Evolutionary conservation across 108 stramenopile species (phyloP).

Genomic region (Skeletonema costatum): DNA sequence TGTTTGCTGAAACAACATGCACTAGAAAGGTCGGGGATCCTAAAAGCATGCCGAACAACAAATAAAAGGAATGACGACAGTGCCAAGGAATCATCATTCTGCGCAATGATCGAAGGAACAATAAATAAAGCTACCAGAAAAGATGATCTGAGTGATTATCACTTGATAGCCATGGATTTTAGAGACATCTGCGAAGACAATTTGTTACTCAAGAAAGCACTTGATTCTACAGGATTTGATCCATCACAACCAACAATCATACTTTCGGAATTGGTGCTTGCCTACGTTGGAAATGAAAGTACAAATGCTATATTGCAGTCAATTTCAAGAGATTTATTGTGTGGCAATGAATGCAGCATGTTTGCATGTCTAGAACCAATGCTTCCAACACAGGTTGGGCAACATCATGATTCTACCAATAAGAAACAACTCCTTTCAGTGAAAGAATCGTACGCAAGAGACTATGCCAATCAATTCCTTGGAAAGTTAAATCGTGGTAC

Average conservation of each 20-base stretch:
- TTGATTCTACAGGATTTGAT: constrained; percentile 24
- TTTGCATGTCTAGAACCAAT: constrained; percentile 51
- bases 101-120: background rate
- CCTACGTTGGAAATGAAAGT: constrained; percentile 53
- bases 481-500: constrained; percentile 58
- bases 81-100: background rate
- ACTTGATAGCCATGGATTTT: constrained; percentile 58
- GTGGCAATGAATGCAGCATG: constrained; percentile 41
- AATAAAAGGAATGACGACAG: background rate
- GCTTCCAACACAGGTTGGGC: constrained; percentile 34
- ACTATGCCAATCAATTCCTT: constrained; percentile 58
- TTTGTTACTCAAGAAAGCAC: constrained; percentile 23
- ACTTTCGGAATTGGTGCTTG: constrained; percentile 73
- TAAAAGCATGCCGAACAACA: background rate
- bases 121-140: background rate
- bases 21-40: constrained; percentile 22
- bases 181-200: constrained; percentile 19
- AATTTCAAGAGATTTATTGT: constrained; percentile 16
- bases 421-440: constrained; percentile 30
- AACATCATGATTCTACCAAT: background rate
- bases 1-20: constrained; percentile 27
- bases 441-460: constrained; percentile 49
- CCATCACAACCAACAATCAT: constrained; percentile 56
- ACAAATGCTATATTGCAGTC: constrained; percentile 36
- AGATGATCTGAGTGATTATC: constrained; percentile 17